A percentile compares a stretch with the other conserved stretches of the same genome.
Conservation (phyloP, 2,329 filamentous ascomycete genomes). For the Cordyceps farinosa region DNA sequence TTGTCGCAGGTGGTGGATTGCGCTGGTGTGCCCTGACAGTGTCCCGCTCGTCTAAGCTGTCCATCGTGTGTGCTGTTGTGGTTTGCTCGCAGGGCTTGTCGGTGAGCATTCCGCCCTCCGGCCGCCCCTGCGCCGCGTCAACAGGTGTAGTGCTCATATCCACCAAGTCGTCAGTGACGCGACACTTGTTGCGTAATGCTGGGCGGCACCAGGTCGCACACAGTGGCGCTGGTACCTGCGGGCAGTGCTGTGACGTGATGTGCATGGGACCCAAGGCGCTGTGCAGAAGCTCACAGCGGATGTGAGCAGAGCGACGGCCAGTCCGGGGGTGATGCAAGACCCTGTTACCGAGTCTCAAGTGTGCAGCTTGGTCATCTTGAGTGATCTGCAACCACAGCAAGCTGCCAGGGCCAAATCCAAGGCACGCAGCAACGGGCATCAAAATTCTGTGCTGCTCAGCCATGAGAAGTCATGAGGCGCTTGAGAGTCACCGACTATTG, state of each 20-base stretch:
- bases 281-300: neutral
- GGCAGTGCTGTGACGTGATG: neutral
- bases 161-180: neutral
- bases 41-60: neutral
- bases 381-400: neutral
- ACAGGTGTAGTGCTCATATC: neutral
- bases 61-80: no score
- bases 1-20: neutral
- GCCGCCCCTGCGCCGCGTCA: constrained; percentile 4
- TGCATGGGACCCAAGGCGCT: neutral
- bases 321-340: neutral
- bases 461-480: neutral
- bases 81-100: constrained; percentile 5
- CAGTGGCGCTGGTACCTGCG: neutral
- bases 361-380: neutral
- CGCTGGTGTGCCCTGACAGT: neutral
- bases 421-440: neutral
- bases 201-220: neutral
- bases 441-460: neutral
- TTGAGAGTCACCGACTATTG: neutral
- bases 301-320: neutral
- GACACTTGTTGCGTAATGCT: constrained; percentile 8
- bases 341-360: neutral
- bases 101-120: constrained; percentile 5
- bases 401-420: neutral